These are phyloP conservation scores for Ocimum tenuiflorum DNA, from an alignment of 257 asterid species.

Conservation along the genomic window DNA sequence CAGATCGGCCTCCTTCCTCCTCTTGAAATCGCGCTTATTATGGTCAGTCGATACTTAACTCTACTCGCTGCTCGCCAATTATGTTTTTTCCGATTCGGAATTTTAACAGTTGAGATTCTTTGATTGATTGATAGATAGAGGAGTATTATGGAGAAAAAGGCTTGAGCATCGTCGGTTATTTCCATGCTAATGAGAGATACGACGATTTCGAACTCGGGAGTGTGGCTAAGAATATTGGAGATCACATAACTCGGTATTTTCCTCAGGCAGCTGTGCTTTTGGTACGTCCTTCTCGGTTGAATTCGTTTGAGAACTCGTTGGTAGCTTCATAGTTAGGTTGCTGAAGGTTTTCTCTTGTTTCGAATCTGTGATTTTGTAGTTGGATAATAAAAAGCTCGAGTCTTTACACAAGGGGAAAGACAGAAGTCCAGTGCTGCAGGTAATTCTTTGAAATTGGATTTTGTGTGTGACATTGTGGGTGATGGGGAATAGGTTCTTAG, in stretches of 20 bases:
- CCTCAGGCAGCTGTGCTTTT: conserved; percentile 87
- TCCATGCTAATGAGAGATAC: conserved; percentile 86
- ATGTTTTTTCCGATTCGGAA: neutral
- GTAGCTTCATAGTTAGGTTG: neutral
- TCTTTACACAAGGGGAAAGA: conserved; percentile 52
- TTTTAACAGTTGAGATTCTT: neutral
- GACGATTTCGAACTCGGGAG: conserved; percentile 67
- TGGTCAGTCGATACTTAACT: conserved; percentile 38
- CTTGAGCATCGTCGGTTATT: conserved; percentile 78
- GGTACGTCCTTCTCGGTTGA: conserved; percentile 37
- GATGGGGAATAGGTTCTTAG: neutral
- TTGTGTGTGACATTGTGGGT: neutral
- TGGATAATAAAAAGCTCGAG: conserved; percentile 63
- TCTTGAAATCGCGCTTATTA: conserved; percentile 82
- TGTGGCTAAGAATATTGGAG: conserved; percentile 87
- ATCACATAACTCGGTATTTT: conserved; percentile 71
- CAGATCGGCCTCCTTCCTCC: conserved; percentile 91
- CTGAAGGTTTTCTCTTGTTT: conserved; percentile 16
- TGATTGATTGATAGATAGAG: conserved; percentile 59
- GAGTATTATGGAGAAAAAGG: conserved; percentile 76
- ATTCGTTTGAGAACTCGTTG: neutral
- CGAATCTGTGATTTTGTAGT: conserved; percentile 30
- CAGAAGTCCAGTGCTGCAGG: conserved; percentile 70
- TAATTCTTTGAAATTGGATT: conserved; percentile 9
- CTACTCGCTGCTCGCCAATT: neutral